A percentile compares a stretch with the other conserved stretches of the same genome.
phyloP scores from a whole-genome alignment of 2,329 filamentous ascomycete genomes.

The Alternaria hordeiaustralica region DNA sequence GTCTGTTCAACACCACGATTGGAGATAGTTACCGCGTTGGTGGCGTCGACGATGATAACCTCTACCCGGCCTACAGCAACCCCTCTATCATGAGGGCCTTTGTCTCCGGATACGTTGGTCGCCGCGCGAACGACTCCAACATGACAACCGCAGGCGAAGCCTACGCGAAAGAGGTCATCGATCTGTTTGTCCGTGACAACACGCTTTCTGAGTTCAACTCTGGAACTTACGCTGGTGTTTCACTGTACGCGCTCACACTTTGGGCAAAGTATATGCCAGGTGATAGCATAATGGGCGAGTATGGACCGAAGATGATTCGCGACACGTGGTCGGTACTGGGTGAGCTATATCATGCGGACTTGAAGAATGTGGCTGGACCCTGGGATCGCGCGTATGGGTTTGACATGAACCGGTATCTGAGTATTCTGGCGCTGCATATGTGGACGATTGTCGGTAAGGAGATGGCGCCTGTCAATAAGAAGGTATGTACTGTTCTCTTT shows the following conservation, averaged over 20 bases:
- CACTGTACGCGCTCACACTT: constrained; percentile 63
- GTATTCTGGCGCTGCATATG: constrained; percentile 64
- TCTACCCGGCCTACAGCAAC: constrained; percentile 69
- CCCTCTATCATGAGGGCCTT: constrained; percentile 69
- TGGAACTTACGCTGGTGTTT: constrained; percentile 68
- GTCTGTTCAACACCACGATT: constrained; percentile 61
- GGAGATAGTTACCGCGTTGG: constrained; percentile 69
- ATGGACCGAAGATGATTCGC: constrained; percentile 60
- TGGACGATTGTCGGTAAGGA: constrained; percentile 64
- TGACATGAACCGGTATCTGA: constrained; percentile 68
- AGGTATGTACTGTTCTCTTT: constrained; percentile 22
- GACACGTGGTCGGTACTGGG: constrained; percentile 61
- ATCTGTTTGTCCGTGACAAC: constrained; percentile 62
- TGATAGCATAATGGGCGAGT: constrained; percentile 60
- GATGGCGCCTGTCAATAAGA: constrained; percentile 42
- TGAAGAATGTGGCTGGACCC: constrained; percentile 68
- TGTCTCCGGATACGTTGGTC: constrained; percentile 65
- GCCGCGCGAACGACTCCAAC: constrained; percentile 61
- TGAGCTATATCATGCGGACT: constrained; percentile 63
- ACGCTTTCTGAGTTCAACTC: constrained; percentile 70
- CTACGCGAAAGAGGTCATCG: constrained; percentile 63
- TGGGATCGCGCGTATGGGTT: constrained; percentile 70
- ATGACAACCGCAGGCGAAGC: constrained; percentile 65
- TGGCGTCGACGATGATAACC: constrained; percentile 65
- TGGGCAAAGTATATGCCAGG: constrained; percentile 66